Percentiles rank a stretch among this genome's conserved stretches.
These are phyloP conservation scores for Isabelozyma pseudorhagii DNA, from an alignment of 805 yeast species.

Conservation along the genomic window DNA sequence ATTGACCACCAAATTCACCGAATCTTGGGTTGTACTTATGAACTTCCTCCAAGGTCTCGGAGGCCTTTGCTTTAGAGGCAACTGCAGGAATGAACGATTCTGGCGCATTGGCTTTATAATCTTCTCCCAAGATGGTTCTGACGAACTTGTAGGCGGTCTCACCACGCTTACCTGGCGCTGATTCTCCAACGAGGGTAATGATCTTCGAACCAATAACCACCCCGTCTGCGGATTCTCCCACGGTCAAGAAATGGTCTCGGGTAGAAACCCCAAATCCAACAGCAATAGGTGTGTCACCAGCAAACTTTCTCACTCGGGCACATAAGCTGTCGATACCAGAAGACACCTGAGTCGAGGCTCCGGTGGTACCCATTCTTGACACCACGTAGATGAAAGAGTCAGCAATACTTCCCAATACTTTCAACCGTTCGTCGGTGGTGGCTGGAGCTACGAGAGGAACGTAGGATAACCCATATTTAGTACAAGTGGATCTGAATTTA, in stretches of 20 bases:
- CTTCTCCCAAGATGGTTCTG: conserved; percentile 63
- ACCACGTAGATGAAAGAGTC: conserved; percentile 96
- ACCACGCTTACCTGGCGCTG: conserved; percentile 59
- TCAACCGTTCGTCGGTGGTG: conserved; percentile 85
- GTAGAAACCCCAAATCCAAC: conserved; percentile 98
- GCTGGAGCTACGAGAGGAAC: conserved; percentile 97
- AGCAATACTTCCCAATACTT: conserved; percentile 76
- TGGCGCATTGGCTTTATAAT: conserved; percentile 29
- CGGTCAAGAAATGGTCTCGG: conserved; percentile 80
- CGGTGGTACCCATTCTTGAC: conserved; percentile 97
- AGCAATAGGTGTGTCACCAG: conserved; percentile 75
- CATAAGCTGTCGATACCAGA: conserved; percentile 65
- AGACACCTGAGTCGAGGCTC: conserved; percentile 69
- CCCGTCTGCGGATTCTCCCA: conserved; percentile 85
- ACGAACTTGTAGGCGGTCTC: conserved; percentile 66
- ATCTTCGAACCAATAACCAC: conserved; percentile 93
- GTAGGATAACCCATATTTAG: conserved; percentile 68
- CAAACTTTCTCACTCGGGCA: conserved; percentile 66
- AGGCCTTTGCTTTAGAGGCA: conserved; percentile 22
- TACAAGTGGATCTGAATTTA: conserved; percentile 72
- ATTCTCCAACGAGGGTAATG: conserved; percentile 64
- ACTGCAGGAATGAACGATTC: conserved; percentile 20
- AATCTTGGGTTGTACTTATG: conserved; percentile 76
- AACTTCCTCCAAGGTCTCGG: conserved; percentile 45
- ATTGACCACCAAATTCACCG: conserved; percentile 98